Percentiles rank a stretch among this genome's conserved stretches.
phyloP scores from a whole-genome alignment of 441 rosid genomes.

The Syzygium syzygioides region DNA sequence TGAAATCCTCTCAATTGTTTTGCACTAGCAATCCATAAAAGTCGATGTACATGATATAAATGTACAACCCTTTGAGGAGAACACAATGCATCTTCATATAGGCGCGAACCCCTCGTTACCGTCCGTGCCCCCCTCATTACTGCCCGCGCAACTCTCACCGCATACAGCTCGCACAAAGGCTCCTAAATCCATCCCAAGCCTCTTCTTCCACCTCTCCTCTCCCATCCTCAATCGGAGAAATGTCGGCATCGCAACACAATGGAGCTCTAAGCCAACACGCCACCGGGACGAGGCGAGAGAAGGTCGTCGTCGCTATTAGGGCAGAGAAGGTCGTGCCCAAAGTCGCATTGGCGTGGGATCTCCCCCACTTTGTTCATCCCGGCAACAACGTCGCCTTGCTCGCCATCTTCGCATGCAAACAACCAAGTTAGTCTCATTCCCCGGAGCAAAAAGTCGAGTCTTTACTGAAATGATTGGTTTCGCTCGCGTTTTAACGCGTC shows the following conservation, averaged over 20 bases:
- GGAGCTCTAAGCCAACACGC: conserved; percentile 8
- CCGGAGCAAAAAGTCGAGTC: no score
- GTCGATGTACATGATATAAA: background rate
- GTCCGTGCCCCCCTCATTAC: background rate
- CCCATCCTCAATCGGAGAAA: no score
- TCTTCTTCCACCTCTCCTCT: background rate
- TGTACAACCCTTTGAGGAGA: background rate
- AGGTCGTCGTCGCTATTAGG: conserved; percentile 51
- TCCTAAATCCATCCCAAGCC: background rate
- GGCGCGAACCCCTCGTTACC: no score
- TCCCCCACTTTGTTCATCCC: conserved; percentile 53
- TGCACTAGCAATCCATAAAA: background rate
- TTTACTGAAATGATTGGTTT: background rate
- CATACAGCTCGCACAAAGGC: background rate
- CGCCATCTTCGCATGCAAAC: conserved; percentile 36
- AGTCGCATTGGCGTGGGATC: conserved; percentile 53
- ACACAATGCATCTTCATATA: background rate
- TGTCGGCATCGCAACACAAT: background rate
- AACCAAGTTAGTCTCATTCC: conserved; percentile 16
- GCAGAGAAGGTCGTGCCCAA: conserved; percentile 57
- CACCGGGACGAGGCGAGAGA: conserved; percentile 18
- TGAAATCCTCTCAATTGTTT: background rate
- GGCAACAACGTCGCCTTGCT: conserved; percentile 53
- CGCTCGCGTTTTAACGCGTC: background rate
- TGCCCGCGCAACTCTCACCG: accelerated